A percentile compares a stretch with the other conserved stretches of the same genome.
Evolutionary conservation across 1,284 basidiomycete species (phyloP).

Genomic region (Moniliophthora roreri): DNA sequence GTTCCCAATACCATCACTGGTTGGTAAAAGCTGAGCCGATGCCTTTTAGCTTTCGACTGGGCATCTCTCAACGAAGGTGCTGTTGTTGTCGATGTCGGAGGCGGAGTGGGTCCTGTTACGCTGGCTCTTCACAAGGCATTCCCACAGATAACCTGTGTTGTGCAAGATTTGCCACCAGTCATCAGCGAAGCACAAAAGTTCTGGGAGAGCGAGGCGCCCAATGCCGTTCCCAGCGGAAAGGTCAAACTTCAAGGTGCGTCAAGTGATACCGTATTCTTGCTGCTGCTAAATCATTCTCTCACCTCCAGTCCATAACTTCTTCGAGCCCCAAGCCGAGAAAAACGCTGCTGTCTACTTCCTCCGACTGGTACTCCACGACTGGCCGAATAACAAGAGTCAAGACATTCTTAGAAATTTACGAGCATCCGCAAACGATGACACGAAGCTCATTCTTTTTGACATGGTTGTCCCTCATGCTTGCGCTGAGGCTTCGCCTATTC

Average conservation of each 20-base stretch:
- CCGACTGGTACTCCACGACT: slow-evolving; percentile 24
- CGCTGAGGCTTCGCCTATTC: not conserved
- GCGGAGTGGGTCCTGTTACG: slow-evolving; percentile 16
- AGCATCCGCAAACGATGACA: slow-evolving; percentile 17
- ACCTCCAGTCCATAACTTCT: slow-evolving; percentile 25
- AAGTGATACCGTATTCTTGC: not conserved
- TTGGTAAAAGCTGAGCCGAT: not conserved
- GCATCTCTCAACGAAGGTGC: slow-evolving; percentile 7
- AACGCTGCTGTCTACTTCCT: slow-evolving; percentile 25
- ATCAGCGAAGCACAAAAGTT: slow-evolving; percentile 15
- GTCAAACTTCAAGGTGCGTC: slow-evolving; percentile 17
- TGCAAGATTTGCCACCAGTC: slow-evolving; percentile 17
- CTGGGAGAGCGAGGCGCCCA: slow-evolving; percentile 12
- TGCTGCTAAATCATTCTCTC: not conserved
- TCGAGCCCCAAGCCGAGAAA: slow-evolving; percentile 22
- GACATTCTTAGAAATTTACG: slow-evolving; percentile 23
- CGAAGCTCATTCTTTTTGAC: slow-evolving; percentile 26
- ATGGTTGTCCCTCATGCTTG: slow-evolving; percentile 4
- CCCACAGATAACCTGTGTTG: slow-evolving; percentile 14
- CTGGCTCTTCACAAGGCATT: slow-evolving; percentile 15
- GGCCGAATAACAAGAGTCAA: slow-evolving; percentile 20
- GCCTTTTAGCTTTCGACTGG: slow-evolving; percentile 17
- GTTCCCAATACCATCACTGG: not conserved
- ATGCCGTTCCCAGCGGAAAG: slow-evolving; percentile 8
- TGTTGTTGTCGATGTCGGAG: slow-evolving; percentile 23